Base-by-base conservation (phyloP, 805 yeast species). In the Candida manassasensis region DNA sequence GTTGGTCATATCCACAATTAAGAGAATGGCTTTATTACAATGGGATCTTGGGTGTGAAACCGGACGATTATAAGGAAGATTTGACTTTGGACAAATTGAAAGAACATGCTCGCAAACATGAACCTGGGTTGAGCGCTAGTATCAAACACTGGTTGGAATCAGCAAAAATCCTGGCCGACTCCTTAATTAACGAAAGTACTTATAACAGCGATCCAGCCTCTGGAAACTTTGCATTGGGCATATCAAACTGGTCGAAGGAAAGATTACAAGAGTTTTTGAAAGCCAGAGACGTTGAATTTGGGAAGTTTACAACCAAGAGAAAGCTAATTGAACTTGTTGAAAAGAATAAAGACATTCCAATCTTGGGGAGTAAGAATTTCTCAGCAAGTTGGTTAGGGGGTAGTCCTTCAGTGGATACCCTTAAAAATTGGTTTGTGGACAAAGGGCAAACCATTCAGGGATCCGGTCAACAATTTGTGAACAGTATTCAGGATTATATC, bases 1-100 rank as follows among this genome's bases (percentile, higher is more conserved):
- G 63, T 12, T 77, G 82, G 82, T 55, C 75, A 3, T 62, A 71
- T 17, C 60, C 69, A 4, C 83, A 79, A 46, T 54, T 80, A 39
- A 59, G 66, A 45, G 71, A 69, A 40, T 80, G 84, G 76, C 54
- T 81, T 21, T 53, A 62, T 36, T 50, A 59, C 27, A 76, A 73
- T 47, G 58, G 53, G 4, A 17, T 51, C 11, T 40, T 52, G 24
- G 45, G 42, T 36, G 38, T 44, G 28, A 47, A 47, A 31, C 53
- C 54, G 1, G 72, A 71, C 19, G 52, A 67, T 26, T 53, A 57
- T 10, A 47, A 30, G n/a, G 47, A 66, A 27, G 59, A 59, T 26
- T 61, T 63, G 22, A 49, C 57, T n/a, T 32, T 52, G 9, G 59
- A 55, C 14, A 63, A 66, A 21, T 52, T 73, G 31, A 47, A 57